Evolutionary conservation across 2,329 filamentous ascomycete genomes (phyloP).

Genomic region (Penicillium griseofulvum): DNA sequence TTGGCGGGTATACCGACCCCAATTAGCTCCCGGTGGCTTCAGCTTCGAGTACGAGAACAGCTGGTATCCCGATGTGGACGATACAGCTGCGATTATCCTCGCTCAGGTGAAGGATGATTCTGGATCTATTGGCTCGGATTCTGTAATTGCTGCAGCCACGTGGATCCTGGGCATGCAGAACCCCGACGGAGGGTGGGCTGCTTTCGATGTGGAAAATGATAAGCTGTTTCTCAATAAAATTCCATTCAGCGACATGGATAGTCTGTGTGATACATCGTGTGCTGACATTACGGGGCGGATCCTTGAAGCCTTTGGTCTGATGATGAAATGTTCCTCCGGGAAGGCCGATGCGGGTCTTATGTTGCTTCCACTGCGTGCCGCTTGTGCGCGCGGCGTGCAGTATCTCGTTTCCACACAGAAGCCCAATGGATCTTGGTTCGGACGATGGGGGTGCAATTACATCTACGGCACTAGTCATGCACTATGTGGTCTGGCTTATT

Average conservation of each 20-base stretch:
- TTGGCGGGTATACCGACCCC: constrained; percentile 27
- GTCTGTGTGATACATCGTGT: constrained; percentile 34
- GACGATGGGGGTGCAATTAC: constrained; percentile 38
- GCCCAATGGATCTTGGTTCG: constrained; percentile 29
- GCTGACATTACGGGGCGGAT: constrained; percentile 37
- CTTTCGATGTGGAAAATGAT: constrained; percentile 38
- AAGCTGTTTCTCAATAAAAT: constrained; percentile 34
- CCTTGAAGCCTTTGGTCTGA: constrained; percentile 31
- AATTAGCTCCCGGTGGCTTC: constrained; percentile 27
- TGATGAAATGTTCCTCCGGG: constrained; percentile 9
- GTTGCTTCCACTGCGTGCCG: not conserved
- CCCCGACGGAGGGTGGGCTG: constrained; percentile 38
- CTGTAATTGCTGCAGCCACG: constrained; percentile 11
- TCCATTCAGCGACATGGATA: constrained; percentile 39
- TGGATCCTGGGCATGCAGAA: constrained; percentile 41
- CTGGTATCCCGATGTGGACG: constrained; percentile 36
- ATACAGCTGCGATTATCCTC: constrained; percentile 33
- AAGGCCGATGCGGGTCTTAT: not conserved
- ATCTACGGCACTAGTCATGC: constrained; percentile 35
- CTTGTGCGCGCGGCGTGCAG: constrained; percentile 19
- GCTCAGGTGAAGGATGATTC: constrained; percentile 27
- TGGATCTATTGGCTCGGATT: not conserved
- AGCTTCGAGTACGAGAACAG: constrained; percentile 34
- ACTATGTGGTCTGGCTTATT: constrained; percentile 30
- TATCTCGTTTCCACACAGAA: constrained; percentile 29